A percentile compares a stretch with the other conserved stretches of the same genome.
These are phyloP conservation scores for Aplosporella prunicola DNA, from an alignment of 2,329 filamentous ascomycete genomes.

Conservation along the genomic window DNA sequence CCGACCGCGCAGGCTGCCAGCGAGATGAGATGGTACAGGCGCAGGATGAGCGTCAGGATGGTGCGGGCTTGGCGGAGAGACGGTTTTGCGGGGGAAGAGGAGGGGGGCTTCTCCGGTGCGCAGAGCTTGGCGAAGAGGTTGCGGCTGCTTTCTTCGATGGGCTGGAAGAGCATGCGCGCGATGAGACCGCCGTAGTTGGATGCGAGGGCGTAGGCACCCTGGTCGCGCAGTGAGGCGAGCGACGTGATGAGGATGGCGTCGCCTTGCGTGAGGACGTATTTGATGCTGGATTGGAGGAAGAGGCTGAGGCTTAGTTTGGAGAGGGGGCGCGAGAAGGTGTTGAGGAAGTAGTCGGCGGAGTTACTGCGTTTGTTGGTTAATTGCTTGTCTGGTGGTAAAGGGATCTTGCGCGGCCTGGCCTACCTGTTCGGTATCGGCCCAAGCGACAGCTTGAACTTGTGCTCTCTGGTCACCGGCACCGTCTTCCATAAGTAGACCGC, in stretches of 20 bases:
- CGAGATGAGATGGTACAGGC: conserved; percentile 65
- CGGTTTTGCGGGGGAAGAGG: conserved; percentile 7
- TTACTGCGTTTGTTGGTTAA: conserved; percentile 1
- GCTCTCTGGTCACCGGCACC: conserved; percentile 43
- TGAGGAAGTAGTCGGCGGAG: conserved; percentile 12
- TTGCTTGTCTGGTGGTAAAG: neutral
- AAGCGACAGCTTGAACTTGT: conserved; percentile 61
- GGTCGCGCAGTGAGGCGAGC: conserved; percentile 66
- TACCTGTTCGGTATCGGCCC: conserved; percentile 36
- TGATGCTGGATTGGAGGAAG: conserved; percentile 79
- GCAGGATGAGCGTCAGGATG: conserved; percentile 57
- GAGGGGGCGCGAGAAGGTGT: conserved; percentile 57
- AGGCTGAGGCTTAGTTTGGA: conserved; percentile 69
- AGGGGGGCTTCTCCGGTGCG: conserved; percentile 24
- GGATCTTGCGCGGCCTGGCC: conserved; percentile 13
- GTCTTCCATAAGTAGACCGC: conserved; percentile 59
- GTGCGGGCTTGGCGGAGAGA: conserved; percentile 31
- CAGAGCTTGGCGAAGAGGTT: conserved; percentile 82
- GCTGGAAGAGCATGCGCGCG: conserved; percentile 84
- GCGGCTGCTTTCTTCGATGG: conserved; percentile 86
- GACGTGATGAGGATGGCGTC: conserved; percentile 80
- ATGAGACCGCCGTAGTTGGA: conserved; percentile 86
- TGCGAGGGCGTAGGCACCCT: conserved; percentile 86
- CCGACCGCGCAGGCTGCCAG: conserved; percentile 60
- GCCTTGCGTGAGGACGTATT: conserved; percentile 88